These are phyloP conservation scores for Nemania sp. DNA, from an alignment of 2,329 filamentous ascomycete species.

Conservation along the genomic window DNA sequence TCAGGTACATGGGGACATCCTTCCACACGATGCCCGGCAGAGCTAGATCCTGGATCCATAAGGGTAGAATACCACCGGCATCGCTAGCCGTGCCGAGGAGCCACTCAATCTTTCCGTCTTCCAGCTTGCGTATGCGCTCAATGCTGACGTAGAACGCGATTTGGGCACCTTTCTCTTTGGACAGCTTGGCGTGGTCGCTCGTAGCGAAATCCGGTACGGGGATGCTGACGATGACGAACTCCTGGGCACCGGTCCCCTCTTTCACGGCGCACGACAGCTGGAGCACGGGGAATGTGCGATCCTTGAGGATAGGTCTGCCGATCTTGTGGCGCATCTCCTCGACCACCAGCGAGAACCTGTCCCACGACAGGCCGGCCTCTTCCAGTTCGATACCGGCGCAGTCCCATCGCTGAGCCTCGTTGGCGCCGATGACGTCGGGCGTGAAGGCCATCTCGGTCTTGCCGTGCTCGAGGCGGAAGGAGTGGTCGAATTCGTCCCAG, in stretches of 20 bases:
- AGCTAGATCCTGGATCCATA: constrained; percentile 66
- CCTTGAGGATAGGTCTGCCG: constrained; percentile 57
- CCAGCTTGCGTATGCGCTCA: constrained; percentile 59
- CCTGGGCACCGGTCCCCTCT: constrained; percentile 35
- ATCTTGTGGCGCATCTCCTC: constrained; percentile 70
- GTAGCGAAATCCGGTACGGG: constrained; percentile 50
- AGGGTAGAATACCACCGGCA: constrained; percentile 67
- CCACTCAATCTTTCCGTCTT: constrained; percentile 63
- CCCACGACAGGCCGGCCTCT: constrained; percentile 48
- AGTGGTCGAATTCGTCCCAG: constrained; percentile 65
- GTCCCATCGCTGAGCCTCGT: constrained; percentile 52
- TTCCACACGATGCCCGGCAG: constrained; percentile 67
- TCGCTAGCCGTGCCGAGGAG: constrained; percentile 77
- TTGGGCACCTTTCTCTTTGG: constrained; percentile 52
- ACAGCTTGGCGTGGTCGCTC: constrained; percentile 36
- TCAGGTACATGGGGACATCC: constrained; percentile 70
- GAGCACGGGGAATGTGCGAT: constrained; percentile 68
- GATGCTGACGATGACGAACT: constrained; percentile 63
- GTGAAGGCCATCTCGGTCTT: constrained; percentile 62
- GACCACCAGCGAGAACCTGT: constrained; percentile 52
- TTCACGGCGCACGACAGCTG: constrained; percentile 58
- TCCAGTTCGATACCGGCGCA: constrained; percentile 46
- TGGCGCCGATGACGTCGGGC: constrained; percentile 55
- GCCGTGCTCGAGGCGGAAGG: constrained; percentile 62
- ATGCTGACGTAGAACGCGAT: constrained; percentile 66